phyloP scores from a whole-genome alignment of 1,284 basidiomycete species.

The Thecaphora thlaspeos region DNA sequence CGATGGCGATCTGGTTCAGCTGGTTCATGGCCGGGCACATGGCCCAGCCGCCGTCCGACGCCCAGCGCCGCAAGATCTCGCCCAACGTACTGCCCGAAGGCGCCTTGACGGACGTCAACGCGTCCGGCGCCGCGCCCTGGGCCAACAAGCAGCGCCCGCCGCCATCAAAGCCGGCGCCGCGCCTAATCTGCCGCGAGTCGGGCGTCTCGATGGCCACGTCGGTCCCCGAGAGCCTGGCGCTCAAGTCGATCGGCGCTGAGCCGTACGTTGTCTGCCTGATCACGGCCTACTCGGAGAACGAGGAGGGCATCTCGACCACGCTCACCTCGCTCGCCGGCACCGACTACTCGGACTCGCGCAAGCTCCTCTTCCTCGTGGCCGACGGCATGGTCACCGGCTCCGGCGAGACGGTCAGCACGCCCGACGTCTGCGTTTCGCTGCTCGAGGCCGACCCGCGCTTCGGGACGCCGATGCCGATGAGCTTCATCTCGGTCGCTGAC shows the following conservation, averaged over 20 bases:
- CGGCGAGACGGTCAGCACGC: constrained; percentile 91
- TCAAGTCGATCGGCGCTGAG: constrained; percentile 62
- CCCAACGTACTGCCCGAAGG: constrained; percentile 46
- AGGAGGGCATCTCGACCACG: constrained; percentile 87
- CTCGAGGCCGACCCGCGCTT: constrained; percentile 93
- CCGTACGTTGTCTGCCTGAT: constrained; percentile 79
- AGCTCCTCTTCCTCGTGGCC: constrained; percentile 90
- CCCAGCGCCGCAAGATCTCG: constrained; percentile 26
- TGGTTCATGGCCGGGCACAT: constrained; percentile 96
- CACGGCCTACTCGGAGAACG: constrained; percentile 95
- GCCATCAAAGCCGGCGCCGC: constrained; percentile 85
- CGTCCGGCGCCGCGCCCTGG: constrained; percentile 75
- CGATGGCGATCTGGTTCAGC: constrained; percentile 92
- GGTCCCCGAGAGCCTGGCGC: constrained; percentile 27
- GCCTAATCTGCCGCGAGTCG: constrained; percentile 87
- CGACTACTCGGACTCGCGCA: constrained; percentile 96
- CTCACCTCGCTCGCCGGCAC: constrained; percentile 89
- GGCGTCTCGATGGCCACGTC: constrained; percentile 91
- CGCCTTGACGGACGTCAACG: constrained; percentile 27
- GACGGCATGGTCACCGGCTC: constrained; percentile 97
- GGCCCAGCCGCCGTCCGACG: constrained; percentile 71
- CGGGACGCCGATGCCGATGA: constrained; percentile 94
- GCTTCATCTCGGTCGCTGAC: constrained; percentile 84
- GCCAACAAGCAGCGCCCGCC: constrained; percentile 61
- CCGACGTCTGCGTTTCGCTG: constrained; percentile 88